These are phyloP conservation scores for Candida schatavii DNA, from an alignment of 805 yeast species.

Conservation along the genomic window DNA sequence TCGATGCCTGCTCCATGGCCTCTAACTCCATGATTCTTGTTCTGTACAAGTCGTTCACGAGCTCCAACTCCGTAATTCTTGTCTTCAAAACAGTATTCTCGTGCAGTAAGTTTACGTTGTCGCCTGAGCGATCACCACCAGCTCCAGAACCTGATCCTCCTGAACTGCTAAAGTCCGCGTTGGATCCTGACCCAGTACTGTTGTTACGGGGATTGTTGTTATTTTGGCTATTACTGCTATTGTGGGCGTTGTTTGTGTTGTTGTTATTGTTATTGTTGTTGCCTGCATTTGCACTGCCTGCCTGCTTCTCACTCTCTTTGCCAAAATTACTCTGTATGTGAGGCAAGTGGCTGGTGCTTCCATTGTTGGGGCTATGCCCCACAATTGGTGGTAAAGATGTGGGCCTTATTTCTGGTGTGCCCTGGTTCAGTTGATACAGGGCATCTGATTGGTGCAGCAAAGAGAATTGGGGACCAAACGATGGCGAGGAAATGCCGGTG, in stretches of 20 bases:
- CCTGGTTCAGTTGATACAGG: slow-evolving; percentile 12
- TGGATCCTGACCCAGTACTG: neutral
- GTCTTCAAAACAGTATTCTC: slow-evolving; percentile 55
- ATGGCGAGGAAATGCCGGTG: slow-evolving; percentile 37
- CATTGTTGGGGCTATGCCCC: slow-evolving; percentile 1
- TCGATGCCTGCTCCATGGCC: slow-evolving; percentile 56
- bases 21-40: slow-evolving; percentile 83
- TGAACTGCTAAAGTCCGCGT: neutral
- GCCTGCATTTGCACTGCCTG: slow-evolving; percentile 6
- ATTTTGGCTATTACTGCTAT: slow-evolving; percentile 7
- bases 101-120: slow-evolving; percentile 13
- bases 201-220: slow-evolving; percentile 5
- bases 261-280: slow-evolving; percentile 10
- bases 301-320: neutral
- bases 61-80: slow-evolving; percentile 80
- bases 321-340: slow-evolving; percentile 20
- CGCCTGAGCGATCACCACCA: slow-evolving; percentile 3
- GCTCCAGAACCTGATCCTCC: neutral
- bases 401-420: slow-evolving; percentile 10
- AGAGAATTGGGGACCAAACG: slow-evolving; percentile 45
- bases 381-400: slow-evolving; percentile 24
- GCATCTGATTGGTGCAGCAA: slow-evolving; percentile 18
- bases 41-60: slow-evolving; percentile 84
- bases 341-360: slow-evolving; percentile 23
- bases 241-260: slow-evolving; percentile 9